phyloP scores from a whole-genome alignment of 1,284 basidiomycete genomes.

The Ustilago nuda region DNA sequence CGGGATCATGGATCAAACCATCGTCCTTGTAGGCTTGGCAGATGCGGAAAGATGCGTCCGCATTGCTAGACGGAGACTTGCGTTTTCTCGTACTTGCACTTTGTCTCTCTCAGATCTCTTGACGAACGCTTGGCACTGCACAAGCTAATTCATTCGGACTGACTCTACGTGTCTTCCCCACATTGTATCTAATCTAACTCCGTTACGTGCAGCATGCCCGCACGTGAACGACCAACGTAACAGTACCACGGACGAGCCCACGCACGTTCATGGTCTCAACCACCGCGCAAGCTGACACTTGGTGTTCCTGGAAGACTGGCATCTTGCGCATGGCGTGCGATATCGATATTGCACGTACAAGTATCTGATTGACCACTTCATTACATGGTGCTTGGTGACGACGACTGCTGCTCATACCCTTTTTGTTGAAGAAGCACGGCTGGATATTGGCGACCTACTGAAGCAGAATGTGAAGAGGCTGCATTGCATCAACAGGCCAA shows the following conservation, averaged over 20 bases:
- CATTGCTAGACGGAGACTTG: background rate
- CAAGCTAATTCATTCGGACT: background rate
- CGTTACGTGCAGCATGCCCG: background rate
- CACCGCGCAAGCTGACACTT: background rate
- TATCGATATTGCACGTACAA: background rate
- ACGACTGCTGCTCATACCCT: background rate
- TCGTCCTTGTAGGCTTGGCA: background rate
- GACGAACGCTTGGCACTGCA: slow-evolving; percentile 1
- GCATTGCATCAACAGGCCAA: background rate
- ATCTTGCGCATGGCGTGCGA: background rate
- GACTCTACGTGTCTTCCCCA: background rate
- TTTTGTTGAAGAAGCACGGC: background rate
- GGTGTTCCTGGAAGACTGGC: background rate
- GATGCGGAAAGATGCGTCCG: background rate
- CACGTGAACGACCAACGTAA: background rate
- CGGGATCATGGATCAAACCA: background rate
- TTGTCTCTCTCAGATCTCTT: background rate
- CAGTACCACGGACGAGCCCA: background rate
- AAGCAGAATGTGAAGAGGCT: no score
- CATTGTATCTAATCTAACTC: background rate
- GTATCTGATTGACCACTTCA: background rate
- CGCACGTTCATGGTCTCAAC: background rate
- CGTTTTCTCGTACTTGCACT: background rate
- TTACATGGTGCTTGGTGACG: background rate
- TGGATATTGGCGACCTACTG: background rate